Evolutionary conservation across 352 stramenopile species (phyloP).

Genomic region (Phytophthora hibernalis): DNA sequence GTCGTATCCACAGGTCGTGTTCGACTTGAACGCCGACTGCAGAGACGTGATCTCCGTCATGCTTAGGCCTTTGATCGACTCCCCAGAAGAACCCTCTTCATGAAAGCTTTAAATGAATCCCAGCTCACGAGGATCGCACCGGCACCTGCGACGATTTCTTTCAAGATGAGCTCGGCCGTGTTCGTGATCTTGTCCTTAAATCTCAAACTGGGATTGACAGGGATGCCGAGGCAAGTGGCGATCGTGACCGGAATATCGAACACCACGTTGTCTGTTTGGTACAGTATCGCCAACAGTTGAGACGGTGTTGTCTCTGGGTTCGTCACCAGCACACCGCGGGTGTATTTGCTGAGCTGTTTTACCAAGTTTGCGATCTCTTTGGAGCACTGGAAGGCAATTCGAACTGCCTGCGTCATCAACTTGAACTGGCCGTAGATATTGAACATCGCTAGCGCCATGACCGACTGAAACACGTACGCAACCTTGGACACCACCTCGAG

Average conservation of each 20-base stretch:
- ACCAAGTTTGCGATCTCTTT: constrained; percentile 34
- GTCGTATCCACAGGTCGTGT: constrained; percentile 29
- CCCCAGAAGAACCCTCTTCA: constrained; percentile 22
- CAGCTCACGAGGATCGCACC: constrained; percentile 28
- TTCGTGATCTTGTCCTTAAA: constrained; percentile 20
- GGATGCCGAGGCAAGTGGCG: constrained; percentile 36
- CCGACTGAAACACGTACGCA: constrained; percentile 32
- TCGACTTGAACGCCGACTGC: constrained; percentile 15
- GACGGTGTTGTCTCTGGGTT: constrained; percentile 34
- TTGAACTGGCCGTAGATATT: constrained; percentile 41
- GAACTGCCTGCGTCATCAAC: constrained; percentile 9
- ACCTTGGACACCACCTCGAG: constrained; percentile 43
- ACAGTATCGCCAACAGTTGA: constrained; percentile 36
- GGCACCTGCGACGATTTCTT: constrained; percentile 35
- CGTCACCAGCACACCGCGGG: constrained; percentile 24
- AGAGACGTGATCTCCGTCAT: constrained; percentile 20
- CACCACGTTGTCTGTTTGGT: constrained; percentile 42
- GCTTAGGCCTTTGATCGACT: constrained; percentile 19
- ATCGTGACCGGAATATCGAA: constrained; percentile 49
- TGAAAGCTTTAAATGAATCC: constrained; percentile 20
- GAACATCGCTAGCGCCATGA: constrained; percentile 30
- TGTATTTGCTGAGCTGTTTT: constrained; percentile 34
- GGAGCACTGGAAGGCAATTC: constrained; percentile 32
- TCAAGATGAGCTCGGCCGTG: constrained; percentile 11
- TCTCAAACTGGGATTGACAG: constrained; percentile 6